Percentiles rank a stretch among this genome's conserved stretches.
These are phyloP conservation scores for Austroboletus eburneus DNA, from an alignment of 768 basidiomycete species.

Conservation along the genomic window DNA sequence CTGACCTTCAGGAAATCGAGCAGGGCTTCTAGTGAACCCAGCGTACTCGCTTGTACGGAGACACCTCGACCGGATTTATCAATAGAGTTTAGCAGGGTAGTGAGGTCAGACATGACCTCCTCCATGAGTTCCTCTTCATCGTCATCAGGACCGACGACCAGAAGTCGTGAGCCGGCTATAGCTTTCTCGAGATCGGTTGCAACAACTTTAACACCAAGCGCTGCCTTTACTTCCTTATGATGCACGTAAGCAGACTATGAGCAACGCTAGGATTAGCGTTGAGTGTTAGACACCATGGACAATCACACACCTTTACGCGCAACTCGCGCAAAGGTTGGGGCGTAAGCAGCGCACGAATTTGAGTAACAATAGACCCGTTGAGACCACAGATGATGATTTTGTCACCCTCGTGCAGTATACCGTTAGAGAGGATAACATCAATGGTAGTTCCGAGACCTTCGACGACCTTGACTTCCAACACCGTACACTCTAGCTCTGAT, in stretches of 20 bases:
- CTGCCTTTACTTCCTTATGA: constrained; percentile 95
- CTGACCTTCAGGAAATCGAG: constrained; percentile 91
- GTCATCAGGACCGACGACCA: constrained; percentile 92
- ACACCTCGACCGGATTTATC: constrained; percentile 97
- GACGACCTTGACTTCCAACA: constrained; percentile 97
- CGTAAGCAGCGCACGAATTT: constrained; percentile 88
- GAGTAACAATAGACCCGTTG: constrained; percentile 95
- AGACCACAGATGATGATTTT: constrained; percentile 94
- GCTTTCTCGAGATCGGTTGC: constrained; percentile 97
- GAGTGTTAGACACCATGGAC: not conserved
- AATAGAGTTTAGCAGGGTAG: constrained; percentile 80
- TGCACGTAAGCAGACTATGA: constrained; percentile 90
- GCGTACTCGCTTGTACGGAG: constrained; percentile 94
- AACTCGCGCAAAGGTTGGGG: constrained; percentile 95
- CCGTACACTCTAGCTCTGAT: constrained; percentile 94
- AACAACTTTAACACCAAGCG: constrained; percentile 91
- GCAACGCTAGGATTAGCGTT: constrained; percentile 3
- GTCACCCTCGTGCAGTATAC: constrained; percentile 87
- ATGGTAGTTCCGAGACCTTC: constrained; percentile 98
- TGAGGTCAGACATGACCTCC: constrained; percentile 95
- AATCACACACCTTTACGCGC: constrained; percentile 76
- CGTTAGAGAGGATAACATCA: constrained; percentile 94
- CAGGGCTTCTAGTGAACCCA: constrained; percentile 94
- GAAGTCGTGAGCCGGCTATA: constrained; percentile 91
- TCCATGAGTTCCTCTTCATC: constrained; percentile 94